Conservation (phyloP, 768 basidiomycete species). For the Collybia mongolica region DNA sequence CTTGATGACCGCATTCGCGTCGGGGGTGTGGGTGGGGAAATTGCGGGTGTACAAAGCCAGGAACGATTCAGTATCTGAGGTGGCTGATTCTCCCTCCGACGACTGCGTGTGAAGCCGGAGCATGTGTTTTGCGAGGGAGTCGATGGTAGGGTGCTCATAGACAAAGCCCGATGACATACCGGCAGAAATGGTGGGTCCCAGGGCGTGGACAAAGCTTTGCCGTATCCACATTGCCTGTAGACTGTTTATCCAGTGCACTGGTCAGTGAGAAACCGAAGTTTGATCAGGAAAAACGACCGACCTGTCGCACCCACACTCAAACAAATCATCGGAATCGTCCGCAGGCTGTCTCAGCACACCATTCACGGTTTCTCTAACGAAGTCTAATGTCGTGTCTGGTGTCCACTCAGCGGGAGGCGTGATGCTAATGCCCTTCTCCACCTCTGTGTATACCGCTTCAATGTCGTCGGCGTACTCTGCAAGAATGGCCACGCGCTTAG, state of each 20-base stretch:
- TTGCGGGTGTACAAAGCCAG: not conserved
- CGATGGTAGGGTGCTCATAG: conserved; percentile 24
- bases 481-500: too few species aligned
- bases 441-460: conserved; percentile 29
- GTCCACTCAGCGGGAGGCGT: conserved; percentile 25
- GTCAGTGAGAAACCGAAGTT: not conserved
- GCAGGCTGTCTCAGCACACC: conserved; percentile 22
- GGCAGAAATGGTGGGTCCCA: conserved; percentile 10
- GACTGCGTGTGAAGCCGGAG: not conserved
- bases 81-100: too few species aligned
- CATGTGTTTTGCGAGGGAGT: conserved; percentile 6
- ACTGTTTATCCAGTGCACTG: conserved; percentile 13
- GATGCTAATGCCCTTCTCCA: conserved; percentile 8
- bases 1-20: not conserved
- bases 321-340: conserved; percentile 31
- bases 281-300: conserved; percentile 8
- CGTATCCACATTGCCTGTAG: conserved; percentile 36
- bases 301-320: conserved; percentile 36
- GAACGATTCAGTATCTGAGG: not conserved
- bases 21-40: not conserved
- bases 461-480: conserved; percentile 35
- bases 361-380: conserved; percentile 29
- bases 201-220: conserved; percentile 23
- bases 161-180: conserved; percentile 21
- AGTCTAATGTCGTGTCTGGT: conserved; percentile 18